Evolutionary conservation across 352 stramenopile species (phyloP), one percentile per base, ranked within the genome.

Genomic region (Phytopythium vexans): DNA sequence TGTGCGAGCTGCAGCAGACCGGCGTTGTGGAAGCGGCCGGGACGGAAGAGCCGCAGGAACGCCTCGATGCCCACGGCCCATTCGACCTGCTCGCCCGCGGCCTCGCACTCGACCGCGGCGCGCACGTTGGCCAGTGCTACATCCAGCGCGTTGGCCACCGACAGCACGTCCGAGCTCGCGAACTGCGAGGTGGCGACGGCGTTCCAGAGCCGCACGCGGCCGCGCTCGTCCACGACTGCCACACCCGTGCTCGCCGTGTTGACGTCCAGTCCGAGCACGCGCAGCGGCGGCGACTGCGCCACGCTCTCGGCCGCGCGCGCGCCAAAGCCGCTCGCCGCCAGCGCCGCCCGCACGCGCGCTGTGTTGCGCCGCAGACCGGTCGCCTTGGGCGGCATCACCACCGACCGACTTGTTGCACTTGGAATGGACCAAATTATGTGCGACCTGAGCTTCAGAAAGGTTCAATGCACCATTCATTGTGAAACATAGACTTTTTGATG

Each of bases 211-310:
- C 58, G 72, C 36, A 92, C 62, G 15, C 74, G 70, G 14, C 68
- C 74, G 31, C 52, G 54, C 54, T 80, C 76, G 27, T 74, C 78
- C 33, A 94, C 67, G 15, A 94, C 66, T 3, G 70, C 77, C 38
- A 84, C 88, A 10, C 85, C 85, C 7, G 85, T 93, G 62, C 73
- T 91, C 54, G 81, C 90, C 51, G 85, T 94, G 65, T 94, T 94
- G 66, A 92, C 72, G 56, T 94, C 85, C 10, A 94, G 68, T 0
- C 82, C 85, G 4, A 94, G 74, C 39, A 92, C 69, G 40, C 79
- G 81, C 43, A 86, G 48, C 34, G 72, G 58, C 3, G 64, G 66
- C 4, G 56, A 71, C 16, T 34, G 41, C 42, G 32, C 68, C 35
- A 77, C 35, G 52, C 41, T 37, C 15, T 8, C n/a, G 54, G 43